Percentiles rank a stretch among this genome's conserved stretches.
These are phyloP conservation scores for Flueggea neowawraea DNA, from an alignment of 441 rosid genomes.

Conservation along the genomic window DNA sequence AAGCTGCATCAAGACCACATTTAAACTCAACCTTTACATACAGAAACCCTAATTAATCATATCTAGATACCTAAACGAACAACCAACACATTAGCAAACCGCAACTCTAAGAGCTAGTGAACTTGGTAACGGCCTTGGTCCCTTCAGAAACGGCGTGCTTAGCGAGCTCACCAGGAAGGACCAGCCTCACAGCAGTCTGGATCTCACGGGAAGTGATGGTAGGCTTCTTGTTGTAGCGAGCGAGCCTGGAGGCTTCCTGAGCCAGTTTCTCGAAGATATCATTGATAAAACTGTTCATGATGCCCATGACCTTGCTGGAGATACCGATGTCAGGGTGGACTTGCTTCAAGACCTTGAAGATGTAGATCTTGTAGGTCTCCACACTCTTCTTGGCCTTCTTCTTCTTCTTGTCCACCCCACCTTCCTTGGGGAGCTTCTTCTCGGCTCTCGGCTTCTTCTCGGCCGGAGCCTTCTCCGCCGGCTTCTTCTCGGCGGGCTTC, in stretches of 20 bases:
- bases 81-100: not conserved
- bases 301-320: slow-evolving; percentile 29
- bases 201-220: slow-evolving; percentile 24
- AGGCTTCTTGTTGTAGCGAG: slow-evolving; percentile 25
- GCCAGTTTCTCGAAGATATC: slow-evolving; percentile 28
- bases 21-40: too few species aligned
- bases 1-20: too few species aligned
- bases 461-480: slow-evolving; percentile 19
- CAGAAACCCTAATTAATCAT: too few species aligned
- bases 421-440: slow-evolving; percentile 25
- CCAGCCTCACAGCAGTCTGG: slow-evolving; percentile 20
- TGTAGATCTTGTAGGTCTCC: slow-evolving; percentile 28
- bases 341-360: slow-evolving; percentile 27
- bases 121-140: slow-evolving; percentile 29
- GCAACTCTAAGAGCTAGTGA: slow-evolving; percentile 18
- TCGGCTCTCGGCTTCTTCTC: slow-evolving; percentile 24
- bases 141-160: slow-evolving; percentile 31
- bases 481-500: slow-evolving; percentile 19
- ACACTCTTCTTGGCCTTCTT: slow-evolving; percentile 24
- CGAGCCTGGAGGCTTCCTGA: slow-evolving; percentile 19
- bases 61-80: too few species aligned
- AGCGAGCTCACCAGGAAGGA: slow-evolving; percentile 18
- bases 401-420: slow-evolving; percentile 18
- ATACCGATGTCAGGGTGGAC: slow-evolving; percentile 29
- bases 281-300: slow-evolving; percentile 28